Conservation (phyloP, 768 basidiomycete genomes). For the Amanita brunnescens region DNA sequence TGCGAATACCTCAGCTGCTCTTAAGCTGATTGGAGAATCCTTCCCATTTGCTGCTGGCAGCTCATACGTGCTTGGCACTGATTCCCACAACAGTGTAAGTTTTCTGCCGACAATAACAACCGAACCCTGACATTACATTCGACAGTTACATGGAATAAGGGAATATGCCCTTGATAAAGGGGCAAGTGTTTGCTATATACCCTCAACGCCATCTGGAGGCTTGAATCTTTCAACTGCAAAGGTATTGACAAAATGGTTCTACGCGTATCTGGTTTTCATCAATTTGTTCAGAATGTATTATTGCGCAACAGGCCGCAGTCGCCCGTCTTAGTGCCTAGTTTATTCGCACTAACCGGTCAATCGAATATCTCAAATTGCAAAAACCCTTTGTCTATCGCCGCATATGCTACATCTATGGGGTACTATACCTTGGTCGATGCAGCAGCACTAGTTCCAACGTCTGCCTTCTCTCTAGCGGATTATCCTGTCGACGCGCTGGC, state of each 20-base stretch:
- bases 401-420: slow-evolving; percentile 57
- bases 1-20: slow-evolving; percentile 66
- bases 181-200: slow-evolving; percentile 54
- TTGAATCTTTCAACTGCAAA: slow-evolving; percentile 49
- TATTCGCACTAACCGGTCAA: slow-evolving; percentile 72
- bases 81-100: slow-evolving; percentile 75
- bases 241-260: slow-evolving; percentile 28
- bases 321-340: slow-evolving; percentile 33
- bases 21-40: slow-evolving; percentile 77
- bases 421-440: slow-evolving; percentile 76
- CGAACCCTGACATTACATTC: not conserved
- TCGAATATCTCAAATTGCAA: slow-evolving; percentile 80
- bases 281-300: slow-evolving; percentile 39
- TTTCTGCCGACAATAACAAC: not conserved
- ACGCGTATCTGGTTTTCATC: not conserved
- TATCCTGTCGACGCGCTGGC: slow-evolving; percentile 75
- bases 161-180: slow-evolving; percentile 54
- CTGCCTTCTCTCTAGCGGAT: slow-evolving; percentile 54
- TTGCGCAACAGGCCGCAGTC: slow-evolving; percentile 39
- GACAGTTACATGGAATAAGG: slow-evolving; percentile 59
- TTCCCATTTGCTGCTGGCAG: slow-evolving; percentile 60
- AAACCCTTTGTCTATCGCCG: slow-evolving; percentile 53
- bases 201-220: slow-evolving; percentile 55
- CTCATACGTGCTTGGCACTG: slow-evolving; percentile 57
- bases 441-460: slow-evolving; percentile 71